Evolutionary conservation across 805 yeast genomes (phyloP), one percentile per base, ranked within the genome.

Genomic region (Wickerhamiella australiensis): DNA sequence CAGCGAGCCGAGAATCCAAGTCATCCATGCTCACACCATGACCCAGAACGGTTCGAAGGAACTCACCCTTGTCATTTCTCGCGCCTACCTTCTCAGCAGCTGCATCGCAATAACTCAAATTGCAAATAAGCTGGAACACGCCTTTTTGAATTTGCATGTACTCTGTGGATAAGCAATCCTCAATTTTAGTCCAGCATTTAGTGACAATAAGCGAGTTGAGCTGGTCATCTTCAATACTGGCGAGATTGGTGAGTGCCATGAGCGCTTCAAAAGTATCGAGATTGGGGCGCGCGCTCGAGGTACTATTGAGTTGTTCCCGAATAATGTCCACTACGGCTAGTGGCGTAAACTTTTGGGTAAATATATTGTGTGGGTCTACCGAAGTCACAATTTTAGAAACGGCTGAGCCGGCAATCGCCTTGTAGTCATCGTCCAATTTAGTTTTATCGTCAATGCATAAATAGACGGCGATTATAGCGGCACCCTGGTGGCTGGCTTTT

Each of bases 191-290:
- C 74, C 79, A 77, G 45, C 70, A 65, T 5, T 66, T 61, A 3
- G 67, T 61, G 42, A 65, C 61, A 4, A 71, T 65, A 11, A 62
- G 67, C 23, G 72, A 64, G 8, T 71, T 69, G 31, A 69, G 62
- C 12, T 62, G 63, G 3, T 69, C 66, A 9, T 67, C 68, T 40
- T 66, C 68, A 1, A 70, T 52, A 0, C 85, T 71, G 0, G 85
- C 75, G 6, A 81, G 55, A 61, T 83, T 84, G 1, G 90, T 83
- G 25, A 83, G 68, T 0, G 88, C 85, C 20, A 80, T 59, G 36
- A 84, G 64, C 0, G 79, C 67, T 56, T 79, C 82, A 55, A 72
- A 74, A 18, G 72, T 69, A 46, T 68, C 72, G 23, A 69, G 61
- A 43, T 53, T 53, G 18, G 31, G 63, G 5, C 59, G 47, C 12